phyloP scores from a whole-genome alignment of 257 asterid species.

The Primulina eburnea region DNA sequence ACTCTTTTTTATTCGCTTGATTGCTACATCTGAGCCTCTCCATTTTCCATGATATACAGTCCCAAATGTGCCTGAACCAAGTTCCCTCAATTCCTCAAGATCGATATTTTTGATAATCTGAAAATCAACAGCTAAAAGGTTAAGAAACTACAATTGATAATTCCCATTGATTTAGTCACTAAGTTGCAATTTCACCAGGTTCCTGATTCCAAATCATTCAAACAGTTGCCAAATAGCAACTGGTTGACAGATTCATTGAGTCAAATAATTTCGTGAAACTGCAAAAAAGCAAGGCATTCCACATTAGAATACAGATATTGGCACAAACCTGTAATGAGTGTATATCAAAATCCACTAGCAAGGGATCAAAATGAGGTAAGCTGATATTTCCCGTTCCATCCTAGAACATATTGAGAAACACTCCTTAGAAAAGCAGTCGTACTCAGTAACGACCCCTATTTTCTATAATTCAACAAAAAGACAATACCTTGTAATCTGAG shows the following conservation, averaged over 20 bases:
- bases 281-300: constrained; percentile 5
- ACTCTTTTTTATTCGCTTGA: constrained; percentile 75
- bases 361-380: constrained; percentile 59
- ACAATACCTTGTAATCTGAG: constrained; percentile 64
- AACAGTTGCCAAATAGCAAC: constrained; percentile 3
- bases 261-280: background rate
- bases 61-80: constrained; percentile 65
- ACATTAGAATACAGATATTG: constrained; percentile 16
- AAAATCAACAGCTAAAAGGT: constrained; percentile 19
- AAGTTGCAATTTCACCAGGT: constrained; percentile 13
- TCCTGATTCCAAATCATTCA: constrained; percentile 7
- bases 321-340: constrained; percentile 71
- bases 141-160: constrained; percentile 17
- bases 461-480: constrained; percentile 3
- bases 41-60: constrained; percentile 64
- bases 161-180: constrained; percentile 1
- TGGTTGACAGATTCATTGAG: constrained; percentile 1
- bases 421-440: constrained; percentile 2
- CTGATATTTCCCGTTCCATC: constrained; percentile 49
- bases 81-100: constrained; percentile 57
- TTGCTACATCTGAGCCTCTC: constrained; percentile 86
- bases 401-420: constrained; percentile 36
- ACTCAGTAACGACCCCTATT: constrained; percentile 17
- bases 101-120: constrained; percentile 50
- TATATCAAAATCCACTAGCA: constrained; percentile 61